These are phyloP conservation scores for Pseudevernia furfuracea DNA, from an alignment of 495 filamentous ascomycete genomes.

Conservation along the genomic window DNA sequence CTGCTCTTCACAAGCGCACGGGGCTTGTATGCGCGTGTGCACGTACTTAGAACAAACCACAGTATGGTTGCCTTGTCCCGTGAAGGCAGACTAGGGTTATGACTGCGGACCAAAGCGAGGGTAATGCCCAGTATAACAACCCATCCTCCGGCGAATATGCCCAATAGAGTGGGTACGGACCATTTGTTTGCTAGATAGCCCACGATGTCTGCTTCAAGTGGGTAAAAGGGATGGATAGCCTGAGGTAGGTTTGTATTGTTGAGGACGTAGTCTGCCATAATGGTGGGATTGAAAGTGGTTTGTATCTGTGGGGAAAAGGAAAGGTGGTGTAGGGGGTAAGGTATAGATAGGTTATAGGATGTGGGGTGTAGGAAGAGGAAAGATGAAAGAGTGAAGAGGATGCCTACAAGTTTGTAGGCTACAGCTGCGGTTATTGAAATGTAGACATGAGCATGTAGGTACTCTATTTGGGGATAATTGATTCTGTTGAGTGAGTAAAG, in stretches of 20 bases:
- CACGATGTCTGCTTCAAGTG: constrained; percentile 51
- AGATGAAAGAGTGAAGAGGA: neutral
- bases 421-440: neutral
- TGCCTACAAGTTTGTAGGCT: neutral
- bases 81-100: constrained; percentile 40
- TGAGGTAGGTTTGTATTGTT: constrained; percentile 11
- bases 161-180: constrained; percentile 46
- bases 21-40: neutral
- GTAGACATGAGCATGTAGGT: neutral
- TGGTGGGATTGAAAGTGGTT: neutral
- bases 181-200: constrained; percentile 56
- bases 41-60: constrained; percentile 61
- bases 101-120: constrained; percentile 38
- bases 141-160: constrained; percentile 45
- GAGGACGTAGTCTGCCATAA: constrained; percentile 1
- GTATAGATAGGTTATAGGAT: no score
- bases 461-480: no score
- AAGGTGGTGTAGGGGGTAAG: neutral
- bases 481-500: no score
- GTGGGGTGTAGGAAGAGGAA: neutral
- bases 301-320: neutral
- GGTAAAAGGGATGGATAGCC: constrained; percentile 64
- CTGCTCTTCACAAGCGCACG: neutral
- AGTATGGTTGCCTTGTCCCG: constrained; percentile 50
- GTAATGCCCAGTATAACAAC: constrained; percentile 45